Conservation (phyloP, 2,329 filamentous ascomycete genomes). For the Neonectria hederae region DNA sequence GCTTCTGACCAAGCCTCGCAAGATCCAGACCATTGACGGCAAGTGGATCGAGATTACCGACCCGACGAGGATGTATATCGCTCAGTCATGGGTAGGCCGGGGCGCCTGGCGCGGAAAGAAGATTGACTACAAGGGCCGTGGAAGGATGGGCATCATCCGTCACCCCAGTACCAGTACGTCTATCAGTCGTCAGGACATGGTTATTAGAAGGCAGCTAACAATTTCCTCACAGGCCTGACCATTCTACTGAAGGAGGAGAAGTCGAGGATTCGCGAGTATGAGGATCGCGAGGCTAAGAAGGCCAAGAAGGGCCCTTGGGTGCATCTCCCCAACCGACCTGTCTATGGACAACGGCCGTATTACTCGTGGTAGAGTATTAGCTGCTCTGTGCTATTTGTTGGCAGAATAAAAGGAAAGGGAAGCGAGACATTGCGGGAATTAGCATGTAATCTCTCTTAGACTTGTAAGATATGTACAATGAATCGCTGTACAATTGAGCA, state of each 20-base stretch:
- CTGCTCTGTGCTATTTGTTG: conserved; percentile 2
- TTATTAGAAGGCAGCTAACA: conserved; percentile 29
- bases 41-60: conserved; percentile 76
- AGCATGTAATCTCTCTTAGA: conserved; percentile 36
- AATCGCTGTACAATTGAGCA: conserved; percentile 42
- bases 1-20: conserved; percentile 50
- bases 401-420: conserved; percentile 14
- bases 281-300: conserved; percentile 81
- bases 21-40: conserved; percentile 79
- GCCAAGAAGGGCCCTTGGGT: conserved; percentile 83
- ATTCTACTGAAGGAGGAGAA: conserved; percentile 93
- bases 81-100: conserved; percentile 91
- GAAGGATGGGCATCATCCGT: conserved; percentile 72
- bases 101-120: conserved; percentile 68
- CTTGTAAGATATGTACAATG: conserved; percentile 51
- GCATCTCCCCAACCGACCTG: conserved; percentile 84
- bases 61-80: conserved; percentile 85
- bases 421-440: conserved; percentile 11
- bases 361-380: conserved; percentile 80
- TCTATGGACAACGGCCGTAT: conserved; percentile 87
- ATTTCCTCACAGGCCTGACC: conserved; percentile 67
- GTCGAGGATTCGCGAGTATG: conserved; percentile 81
- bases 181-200: conserved; percentile 38
- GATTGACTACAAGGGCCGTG: conserved; percentile 79
- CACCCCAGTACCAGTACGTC: conserved; percentile 80